phyloP scores from a whole-genome alignment of 148 eudicot genomes.

The Chenopodium quinoa region DNA sequence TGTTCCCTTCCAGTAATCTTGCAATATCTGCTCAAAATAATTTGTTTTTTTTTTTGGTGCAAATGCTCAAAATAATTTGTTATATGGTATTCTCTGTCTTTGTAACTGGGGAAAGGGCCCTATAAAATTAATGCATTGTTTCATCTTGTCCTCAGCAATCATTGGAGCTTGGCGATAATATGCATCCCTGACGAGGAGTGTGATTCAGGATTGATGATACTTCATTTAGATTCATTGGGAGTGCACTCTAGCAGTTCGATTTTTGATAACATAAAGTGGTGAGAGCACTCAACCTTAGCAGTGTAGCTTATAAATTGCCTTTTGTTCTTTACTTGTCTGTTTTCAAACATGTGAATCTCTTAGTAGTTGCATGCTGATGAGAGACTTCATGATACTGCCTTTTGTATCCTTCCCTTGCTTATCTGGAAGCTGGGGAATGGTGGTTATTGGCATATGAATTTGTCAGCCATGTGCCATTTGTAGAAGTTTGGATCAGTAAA shows the following conservation, averaged over 20 bases:
- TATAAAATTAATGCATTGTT: slow-evolving; percentile 8
- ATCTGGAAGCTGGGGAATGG: background rate
- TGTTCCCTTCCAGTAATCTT: background rate
- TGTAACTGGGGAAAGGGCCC: background rate
- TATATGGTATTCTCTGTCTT: background rate
- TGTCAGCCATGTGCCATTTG: background rate
- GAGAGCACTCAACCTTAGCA: background rate
- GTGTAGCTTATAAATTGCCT: background rate
- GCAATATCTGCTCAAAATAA: background rate
- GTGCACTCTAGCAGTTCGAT: slow-evolving; percentile 54
- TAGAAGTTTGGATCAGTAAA: too few species aligned
- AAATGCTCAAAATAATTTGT: background rate
- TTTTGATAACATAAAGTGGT: slow-evolving; percentile 65
- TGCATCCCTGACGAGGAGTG: slow-evolving; percentile 74
- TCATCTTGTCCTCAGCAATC: slow-evolving; percentile 49
- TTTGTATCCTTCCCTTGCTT: background rate
- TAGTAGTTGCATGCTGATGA: background rate
- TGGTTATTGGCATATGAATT: background rate
- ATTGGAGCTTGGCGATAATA: slow-evolving; percentile 93
- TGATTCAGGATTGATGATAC: slow-evolving; percentile 61
- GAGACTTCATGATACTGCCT: background rate
- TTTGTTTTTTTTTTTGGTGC: background rate
- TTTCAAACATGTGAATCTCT: background rate
- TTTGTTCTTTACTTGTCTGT: background rate
- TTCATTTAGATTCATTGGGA: slow-evolving; percentile 91